Base-by-base conservation (phyloP, 1,139 yeast species). In the Blastobotrys buckinghamii region DNA sequence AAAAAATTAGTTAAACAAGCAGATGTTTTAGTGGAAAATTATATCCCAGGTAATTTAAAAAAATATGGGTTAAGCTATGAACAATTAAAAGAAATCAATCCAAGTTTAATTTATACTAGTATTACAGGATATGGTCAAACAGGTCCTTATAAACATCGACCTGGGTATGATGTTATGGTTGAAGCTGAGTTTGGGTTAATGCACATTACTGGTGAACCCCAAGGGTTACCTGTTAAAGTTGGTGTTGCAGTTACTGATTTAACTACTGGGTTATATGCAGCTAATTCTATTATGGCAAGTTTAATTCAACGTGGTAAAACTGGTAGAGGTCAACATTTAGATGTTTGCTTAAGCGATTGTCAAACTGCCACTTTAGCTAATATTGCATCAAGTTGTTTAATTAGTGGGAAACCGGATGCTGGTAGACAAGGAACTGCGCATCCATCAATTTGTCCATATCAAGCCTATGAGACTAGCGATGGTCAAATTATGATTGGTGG, bases 161-260 rank as follows among this genome's bases (percentile, higher is more conserved):
- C 74, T 1, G 74, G 74, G 22, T 70, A 70, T 56, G 74, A 70
- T 50, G 74, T 71, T 42, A 71, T 71, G 74, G 74, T 71, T 6
- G 75, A 70, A 50, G 75, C 75, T 9, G 75, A 71, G 53, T 65
- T 69, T 55, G 75, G 75, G 5, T 60, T 71, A 48, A 70, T 71
- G 74, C 74, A 70, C 54, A 71, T 71, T 52, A 71, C 74, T 1
- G 75, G 75, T 15, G 65, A 69, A 37, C 66, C 70, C 2, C 64
- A 63, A 35, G 69, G 74, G 20, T 64, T 62, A n/a, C 74, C 74
- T 1, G 70, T 68, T 36, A 71, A 71, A 54, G 74, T 70, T 5
- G 75, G 75, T 5, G 75, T 71, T 2, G 75, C 75, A 5, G 70
- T 71, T 19, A 71, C 72, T 15, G 75, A 71, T 51, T 53, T 70